Evolutionary conservation across 306 rosid species (phyloP).

Genomic region (Begonia masoniana): DNA sequence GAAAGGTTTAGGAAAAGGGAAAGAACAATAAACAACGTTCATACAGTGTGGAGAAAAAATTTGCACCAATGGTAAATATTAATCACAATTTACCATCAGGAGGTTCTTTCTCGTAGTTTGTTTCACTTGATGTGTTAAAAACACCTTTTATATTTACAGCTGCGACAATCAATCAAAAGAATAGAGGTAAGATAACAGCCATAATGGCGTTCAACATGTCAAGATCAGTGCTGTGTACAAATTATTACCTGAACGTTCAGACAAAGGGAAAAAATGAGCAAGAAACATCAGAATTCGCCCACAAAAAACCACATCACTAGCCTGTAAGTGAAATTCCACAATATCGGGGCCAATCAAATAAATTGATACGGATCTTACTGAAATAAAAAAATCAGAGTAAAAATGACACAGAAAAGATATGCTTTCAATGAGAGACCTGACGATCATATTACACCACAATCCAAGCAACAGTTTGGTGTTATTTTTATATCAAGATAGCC

Average conservation of each 20-base stretch:
- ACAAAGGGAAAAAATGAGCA: conserved; percentile 89
- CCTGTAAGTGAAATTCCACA: conserved; percentile 30
- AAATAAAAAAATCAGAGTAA: too few species aligned
- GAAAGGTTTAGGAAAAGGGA: neutral
- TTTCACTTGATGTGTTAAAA: conserved; percentile 90
- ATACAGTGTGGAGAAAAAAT: conserved; percentile 1
- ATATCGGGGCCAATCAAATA: too few species aligned
- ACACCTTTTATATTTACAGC: conserved; percentile 97
- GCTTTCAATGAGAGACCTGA: neutral
- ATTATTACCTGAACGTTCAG: conserved; percentile 83
- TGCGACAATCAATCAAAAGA: conserved; percentile 27
- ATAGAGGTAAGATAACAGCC: neutral
- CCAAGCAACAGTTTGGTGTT: neutral
- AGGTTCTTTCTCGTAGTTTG: conserved; percentile 89
- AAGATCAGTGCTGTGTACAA: too few species aligned
- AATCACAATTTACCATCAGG: conserved; percentile 43
- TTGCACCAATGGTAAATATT: conserved; percentile 3
- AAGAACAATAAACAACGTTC: neutral
- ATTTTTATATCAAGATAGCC: neutral
- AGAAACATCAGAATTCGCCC: conserved; percentile 96
- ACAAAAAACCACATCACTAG: conserved; percentile 91
- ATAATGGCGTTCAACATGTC: too few species aligned
- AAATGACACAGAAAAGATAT: too few species aligned
- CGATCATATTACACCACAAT: neutral
- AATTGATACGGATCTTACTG: too few species aligned